Evolutionary conservation across 2,329 filamentous ascomycete species (phyloP).

Genomic region (Gremmenia infestans): DNA sequence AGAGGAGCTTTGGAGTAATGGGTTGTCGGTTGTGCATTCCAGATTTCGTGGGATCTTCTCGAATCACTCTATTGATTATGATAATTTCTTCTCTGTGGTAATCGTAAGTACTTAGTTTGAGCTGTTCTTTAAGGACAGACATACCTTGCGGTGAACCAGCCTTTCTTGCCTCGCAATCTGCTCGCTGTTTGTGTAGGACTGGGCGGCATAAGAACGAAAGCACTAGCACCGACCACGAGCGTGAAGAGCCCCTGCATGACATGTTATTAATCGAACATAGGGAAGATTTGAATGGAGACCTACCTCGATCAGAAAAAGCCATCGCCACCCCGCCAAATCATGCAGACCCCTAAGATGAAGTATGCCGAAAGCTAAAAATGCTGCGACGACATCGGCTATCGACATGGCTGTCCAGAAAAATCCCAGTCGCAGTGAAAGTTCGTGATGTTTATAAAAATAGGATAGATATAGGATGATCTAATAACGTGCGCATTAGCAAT

Average conservation of each 20-base stretch:
- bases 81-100: conserved; percentile 52
- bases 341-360: conserved; percentile 48
- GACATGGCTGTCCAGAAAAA: conserved; percentile 62
- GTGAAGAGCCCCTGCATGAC: conserved; percentile 12
- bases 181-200: conserved; percentile 21
- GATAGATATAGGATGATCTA: conserved; percentile 54
- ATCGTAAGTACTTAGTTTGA: not conserved
- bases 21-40: conserved; percentile 47
- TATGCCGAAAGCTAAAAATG: conserved; percentile 53
- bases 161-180: conserved; percentile 52
- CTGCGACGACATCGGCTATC: conserved; percentile 45
- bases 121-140: not conserved
- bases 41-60: conserved; percentile 47
- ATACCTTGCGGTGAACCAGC: conserved; percentile 52
- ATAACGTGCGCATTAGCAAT: not conserved
- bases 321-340: conserved; percentile 52
- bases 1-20: conserved; percentile 40
- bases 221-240: conserved; percentile 11
- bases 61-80: conserved; percentile 55
- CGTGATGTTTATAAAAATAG: conserved; percentile 65
- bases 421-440: conserved; percentile 59
- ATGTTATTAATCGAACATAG: not conserved
- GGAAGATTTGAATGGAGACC: conserved; percentile 16
- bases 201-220: conserved; percentile 14
- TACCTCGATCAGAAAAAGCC: conserved; percentile 44